These are phyloP conservation scores for Conticribra weissflogii DNA, from an alignment of 108 stramenopile genomes.

Conservation along the genomic window DNA sequence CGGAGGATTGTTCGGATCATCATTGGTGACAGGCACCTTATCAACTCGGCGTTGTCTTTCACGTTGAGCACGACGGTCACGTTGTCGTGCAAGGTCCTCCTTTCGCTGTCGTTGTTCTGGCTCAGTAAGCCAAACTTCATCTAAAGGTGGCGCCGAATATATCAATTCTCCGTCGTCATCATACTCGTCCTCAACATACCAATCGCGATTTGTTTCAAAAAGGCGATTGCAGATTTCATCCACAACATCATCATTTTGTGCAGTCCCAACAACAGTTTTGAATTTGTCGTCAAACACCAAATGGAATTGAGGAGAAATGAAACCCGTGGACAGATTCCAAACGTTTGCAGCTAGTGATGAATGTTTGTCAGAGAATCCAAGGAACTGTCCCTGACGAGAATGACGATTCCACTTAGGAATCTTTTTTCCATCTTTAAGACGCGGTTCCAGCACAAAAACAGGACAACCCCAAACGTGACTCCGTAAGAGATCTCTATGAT, in stretches of 20 bases:
- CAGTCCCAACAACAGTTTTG: slow-evolving; percentile 19
- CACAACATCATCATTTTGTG: neutral
- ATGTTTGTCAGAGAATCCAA: no score
- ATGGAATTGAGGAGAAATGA: slow-evolving; percentile 35
- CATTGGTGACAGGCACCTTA: no score
- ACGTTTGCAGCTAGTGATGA: slow-evolving; percentile 18
- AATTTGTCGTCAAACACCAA: slow-evolving; percentile 32
- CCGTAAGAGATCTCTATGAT: slow-evolving; percentile 28
- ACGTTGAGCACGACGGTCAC: no score
- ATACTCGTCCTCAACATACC: slow-evolving; percentile 21
- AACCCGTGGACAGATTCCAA: slow-evolving; percentile 5
- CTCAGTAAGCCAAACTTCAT: slow-evolving; percentile 21
- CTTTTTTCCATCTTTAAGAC: slow-evolving; percentile 17
- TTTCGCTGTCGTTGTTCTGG: no score
- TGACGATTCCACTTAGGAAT: no score
- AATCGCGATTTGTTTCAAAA: neutral
- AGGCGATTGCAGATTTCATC: slow-evolving; percentile 2
- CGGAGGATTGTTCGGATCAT: no score
- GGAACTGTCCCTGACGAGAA: no score
- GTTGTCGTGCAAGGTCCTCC: no score
- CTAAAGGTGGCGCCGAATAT: slow-evolving; percentile 14
- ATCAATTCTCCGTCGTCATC: slow-evolving; percentile 14
- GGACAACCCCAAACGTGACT: slow-evolving; percentile 41
- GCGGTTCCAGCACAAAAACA: slow-evolving; percentile 22
- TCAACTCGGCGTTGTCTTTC: no score